Conservation (phyloP, 2,329 filamentous ascomycete genomes). For the Ascochyta rabiei region DNA sequence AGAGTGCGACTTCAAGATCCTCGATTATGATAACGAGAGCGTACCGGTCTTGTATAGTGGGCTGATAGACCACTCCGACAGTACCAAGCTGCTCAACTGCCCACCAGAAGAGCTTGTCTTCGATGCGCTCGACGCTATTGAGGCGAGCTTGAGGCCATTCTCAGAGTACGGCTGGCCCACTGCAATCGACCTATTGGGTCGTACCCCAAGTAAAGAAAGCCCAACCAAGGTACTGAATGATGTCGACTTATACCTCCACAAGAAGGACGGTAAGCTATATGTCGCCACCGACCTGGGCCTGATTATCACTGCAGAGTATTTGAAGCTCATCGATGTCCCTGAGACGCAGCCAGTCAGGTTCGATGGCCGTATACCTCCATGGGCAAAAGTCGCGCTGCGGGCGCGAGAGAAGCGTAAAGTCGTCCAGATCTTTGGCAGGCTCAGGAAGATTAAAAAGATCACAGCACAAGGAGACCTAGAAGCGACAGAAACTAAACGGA, state of each 20-base stretch:
- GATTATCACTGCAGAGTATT: conserved; percentile 20
- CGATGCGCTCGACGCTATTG: conserved; percentile 9
- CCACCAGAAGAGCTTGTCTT: conserved; percentile 8
- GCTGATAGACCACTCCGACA: conserved; percentile 6
- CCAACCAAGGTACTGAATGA: conserved; percentile 16
- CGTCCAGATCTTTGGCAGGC: not conserved
- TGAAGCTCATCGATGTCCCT: conserved; percentile 22
- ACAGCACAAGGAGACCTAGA: not conserved
- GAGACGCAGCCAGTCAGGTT: conserved; percentile 25
- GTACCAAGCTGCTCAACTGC: not conserved
- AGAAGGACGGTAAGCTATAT: conserved; percentile 16
- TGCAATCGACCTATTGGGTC: conserved; percentile 12
- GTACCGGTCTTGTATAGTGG: conserved; percentile 23
- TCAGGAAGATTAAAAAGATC: not conserved
- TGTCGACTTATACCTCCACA: conserved; percentile 24
- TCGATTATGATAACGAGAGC: conserved; percentile 17
- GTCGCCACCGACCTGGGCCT: conserved; percentile 26
- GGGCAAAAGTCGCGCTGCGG: conserved; percentile 12
- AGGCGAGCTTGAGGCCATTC: conserved; percentile 4
- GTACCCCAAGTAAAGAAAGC: conserved; percentile 1
- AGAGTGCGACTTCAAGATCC: conserved; percentile 1
- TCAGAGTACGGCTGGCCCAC: not conserved
- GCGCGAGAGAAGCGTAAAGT: conserved; percentile 1
- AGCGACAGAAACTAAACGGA: no score
- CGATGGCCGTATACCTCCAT: conserved; percentile 22